A percentile compares a stretch with the other conserved stretches of the same genome.
These are phyloP conservation scores for Platanus orientalis DNA, from an alignment of 164 flowering plant species.

Conservation along the genomic window DNA sequence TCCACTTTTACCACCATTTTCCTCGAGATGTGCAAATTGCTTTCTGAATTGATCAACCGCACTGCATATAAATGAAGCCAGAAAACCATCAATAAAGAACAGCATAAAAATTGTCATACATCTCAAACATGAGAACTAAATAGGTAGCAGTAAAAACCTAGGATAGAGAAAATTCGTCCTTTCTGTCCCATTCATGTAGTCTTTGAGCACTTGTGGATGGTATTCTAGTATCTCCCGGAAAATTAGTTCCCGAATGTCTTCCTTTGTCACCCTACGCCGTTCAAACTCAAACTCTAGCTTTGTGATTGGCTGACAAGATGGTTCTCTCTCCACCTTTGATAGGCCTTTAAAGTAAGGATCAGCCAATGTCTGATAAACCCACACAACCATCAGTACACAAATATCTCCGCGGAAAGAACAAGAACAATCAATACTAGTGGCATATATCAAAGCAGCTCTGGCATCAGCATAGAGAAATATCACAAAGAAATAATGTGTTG, in stretches of 20 bases:
- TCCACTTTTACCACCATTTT: conserved; percentile 71
- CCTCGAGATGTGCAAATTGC: conserved; percentile 92
- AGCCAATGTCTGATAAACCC: conserved; percentile 59
- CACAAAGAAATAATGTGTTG: not conserved
- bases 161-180: conserved; percentile 86
- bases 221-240: conserved; percentile 86
- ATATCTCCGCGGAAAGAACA: no score
- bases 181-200: conserved; percentile 76
- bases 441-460: no score
- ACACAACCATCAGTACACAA: conserved; percentile 1
- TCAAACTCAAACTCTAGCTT: conserved; percentile 96
- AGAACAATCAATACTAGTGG: no score
- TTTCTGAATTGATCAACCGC: conserved; percentile 84
- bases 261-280: conserved; percentile 80
- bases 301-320: conserved; percentile 82
- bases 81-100: conserved; percentile 7
- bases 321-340: conserved; percentile 81
- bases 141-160: conserved; percentile 31
- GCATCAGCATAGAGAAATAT: no score
- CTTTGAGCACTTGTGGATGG: conserved; percentile 84
- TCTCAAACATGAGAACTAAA: no score
- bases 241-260: conserved; percentile 77
- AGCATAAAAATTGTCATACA: no score
- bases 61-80: conserved; percentile 36
- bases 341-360: conserved; percentile 91